These are phyloP conservation scores for Hypomyces rosellus DNA, from an alignment of 2,329 filamentous ascomycete species.

Conservation along the genomic window DNA sequence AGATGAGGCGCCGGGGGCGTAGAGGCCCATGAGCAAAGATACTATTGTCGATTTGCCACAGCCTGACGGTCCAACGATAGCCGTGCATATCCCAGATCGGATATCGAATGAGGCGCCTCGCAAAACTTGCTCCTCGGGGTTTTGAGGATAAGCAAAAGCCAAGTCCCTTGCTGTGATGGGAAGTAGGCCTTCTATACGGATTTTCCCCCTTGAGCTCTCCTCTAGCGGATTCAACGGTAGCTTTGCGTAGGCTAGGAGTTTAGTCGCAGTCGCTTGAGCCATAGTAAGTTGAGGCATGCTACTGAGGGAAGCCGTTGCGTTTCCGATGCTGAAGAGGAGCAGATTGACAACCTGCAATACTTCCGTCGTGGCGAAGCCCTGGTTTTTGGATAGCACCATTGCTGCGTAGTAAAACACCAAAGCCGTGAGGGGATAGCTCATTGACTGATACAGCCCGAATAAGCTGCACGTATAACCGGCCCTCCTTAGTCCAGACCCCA, in stretches of 20 bases:
- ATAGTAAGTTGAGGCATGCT: constrained; percentile 76
- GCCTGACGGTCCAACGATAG: constrained; percentile 77
- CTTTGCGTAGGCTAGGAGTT: constrained; percentile 63
- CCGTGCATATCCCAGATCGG: constrained; percentile 56
- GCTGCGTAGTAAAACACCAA: constrained; percentile 81
- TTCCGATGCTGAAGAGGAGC: constrained; percentile 75
- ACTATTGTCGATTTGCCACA: constrained; percentile 88
- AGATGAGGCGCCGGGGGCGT: constrained; percentile 33
- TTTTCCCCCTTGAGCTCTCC: constrained; percentile 44
- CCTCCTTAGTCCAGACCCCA: constrained; percentile 57
- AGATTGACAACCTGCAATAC: constrained; percentile 74
- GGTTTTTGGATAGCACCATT: constrained; percentile 49
- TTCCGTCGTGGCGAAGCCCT: constrained; percentile 42
- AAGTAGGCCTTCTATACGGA: constrained; percentile 19
- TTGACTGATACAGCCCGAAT: constrained; percentile 71
- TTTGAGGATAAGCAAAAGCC: constrained; percentile 65
- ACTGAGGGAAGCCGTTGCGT: constrained; percentile 61
- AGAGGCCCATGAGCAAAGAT: constrained; percentile 67
- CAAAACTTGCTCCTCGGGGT: constrained; percentile 49
- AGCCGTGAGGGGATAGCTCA: constrained; percentile 65
- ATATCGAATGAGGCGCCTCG: constrained; percentile 61
- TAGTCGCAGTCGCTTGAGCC: constrained; percentile 64
- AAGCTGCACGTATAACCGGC: constrained; percentile 62
- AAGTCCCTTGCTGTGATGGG: constrained; percentile 49
- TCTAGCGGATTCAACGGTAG: constrained; percentile 51